Base-by-base conservation (phyloP, 495 filamentous ascomycete genomes). In the Penicilliopsis zonata region DNA sequence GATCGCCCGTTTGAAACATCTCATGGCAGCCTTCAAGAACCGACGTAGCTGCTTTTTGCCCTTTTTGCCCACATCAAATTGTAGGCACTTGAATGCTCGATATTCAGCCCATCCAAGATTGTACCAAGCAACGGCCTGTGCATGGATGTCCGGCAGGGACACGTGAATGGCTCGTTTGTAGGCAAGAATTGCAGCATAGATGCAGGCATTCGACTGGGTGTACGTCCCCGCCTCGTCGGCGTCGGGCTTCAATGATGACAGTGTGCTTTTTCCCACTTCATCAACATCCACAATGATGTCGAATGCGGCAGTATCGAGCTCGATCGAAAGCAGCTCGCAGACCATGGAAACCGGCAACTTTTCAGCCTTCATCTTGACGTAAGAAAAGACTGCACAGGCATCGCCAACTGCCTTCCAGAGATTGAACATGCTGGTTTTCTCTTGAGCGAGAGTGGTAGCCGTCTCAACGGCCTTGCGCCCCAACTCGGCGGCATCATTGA, bases 31-130 rank as follows among this genome's bases (percentile, higher is more conserved):
- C 53, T 79, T 88, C 14, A 93, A 63, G 39, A 81, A 83, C 34
- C 65, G 77, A 10, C 68, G 72, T 2, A 55, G 34, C 40, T 71
- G 61, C 36, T 48, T 56, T 48, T 59, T 53, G 15, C 33, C 42
- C n/a, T 39, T 47, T 31, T 44, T 43, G 20, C 61, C 61, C 6
- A 68, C 44, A 6, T 49, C 42, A 1, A 45, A 21, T 13, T 69
- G 63, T 5, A 79, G 55, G 47, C 71, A 80, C 17, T 64, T 61
- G 46, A 88, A 83, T 7, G 85, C 78, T 28, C 77, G 70, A 49
- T 90, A 77, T 53, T 99, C 90, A 3, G 83, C 80, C 78, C 86
- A 94, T 15, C 92, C 90, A 13, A 99, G 65, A 47, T 99, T 99
- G 52, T 88, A 99, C 70, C 88, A 93, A 1, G 86, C 83, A 18